A percentile compares a stretch with the other conserved stretches of the same genome.
These are phyloP conservation scores for Kodamaea alishanica DNA, from an alignment of 1,139 yeast genomes.

Conservation along the genomic window DNA sequence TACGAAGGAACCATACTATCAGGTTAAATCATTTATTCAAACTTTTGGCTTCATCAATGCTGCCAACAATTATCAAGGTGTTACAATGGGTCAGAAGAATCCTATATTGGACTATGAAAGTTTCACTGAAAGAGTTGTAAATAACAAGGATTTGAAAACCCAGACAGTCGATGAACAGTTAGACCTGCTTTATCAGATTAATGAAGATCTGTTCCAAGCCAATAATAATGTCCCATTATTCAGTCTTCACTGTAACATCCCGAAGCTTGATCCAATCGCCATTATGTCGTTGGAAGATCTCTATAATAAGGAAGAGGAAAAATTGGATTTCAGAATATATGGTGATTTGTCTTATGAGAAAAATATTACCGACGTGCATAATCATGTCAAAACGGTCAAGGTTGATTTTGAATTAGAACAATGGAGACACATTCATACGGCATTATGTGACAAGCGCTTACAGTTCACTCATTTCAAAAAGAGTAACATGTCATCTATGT, in stretches of 20 bases:
- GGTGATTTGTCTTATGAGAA: conserved; percentile 23
- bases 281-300: conserved; percentile 24
- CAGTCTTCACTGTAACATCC: conserved; percentile 38
- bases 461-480: conserved; percentile 27
- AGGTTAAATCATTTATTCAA: conserved; percentile 38
- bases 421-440: conserved; percentile 30
- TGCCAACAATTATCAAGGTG: conserved; percentile 29
- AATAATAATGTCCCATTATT: conserved; percentile 21
- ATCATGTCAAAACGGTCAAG: conserved; percentile 7
- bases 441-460: conserved; percentile 26
- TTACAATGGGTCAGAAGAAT: conserved; percentile 41
- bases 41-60: conserved; percentile 32
- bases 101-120: conserved; percentile 28
- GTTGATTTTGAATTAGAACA: conserved; percentile 35
- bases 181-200: conserved; percentile 17
- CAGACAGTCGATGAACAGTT: conserved; percentile 21
- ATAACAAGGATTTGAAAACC: conserved; percentile 7
- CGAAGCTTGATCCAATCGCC: conserved; percentile 35
- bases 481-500: conserved; percentile 21
- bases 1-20: conserved; percentile 47
- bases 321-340: conserved; percentile 29
- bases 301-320: conserved; percentile 24
- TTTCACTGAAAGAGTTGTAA: conserved; percentile 14
- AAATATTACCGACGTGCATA: conserved; percentile 7
- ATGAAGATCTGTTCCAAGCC: conserved; percentile 16